These are phyloP conservation scores for Thinopyrum elongatum DNA, from an alignment of 176 grass and related monocot species.

Conservation along the genomic window DNA sequence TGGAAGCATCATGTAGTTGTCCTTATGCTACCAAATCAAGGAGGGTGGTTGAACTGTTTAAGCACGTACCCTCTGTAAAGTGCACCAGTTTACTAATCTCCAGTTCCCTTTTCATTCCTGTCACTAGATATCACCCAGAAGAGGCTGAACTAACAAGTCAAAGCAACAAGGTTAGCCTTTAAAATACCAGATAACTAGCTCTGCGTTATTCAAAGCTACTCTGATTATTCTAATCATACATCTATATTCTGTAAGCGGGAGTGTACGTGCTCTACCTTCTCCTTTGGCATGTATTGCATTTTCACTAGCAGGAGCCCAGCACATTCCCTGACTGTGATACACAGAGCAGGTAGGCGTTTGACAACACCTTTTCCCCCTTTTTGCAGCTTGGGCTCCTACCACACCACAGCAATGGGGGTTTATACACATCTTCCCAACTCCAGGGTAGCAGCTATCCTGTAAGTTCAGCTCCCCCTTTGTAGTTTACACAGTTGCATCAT, in stretches of 20 bases:
- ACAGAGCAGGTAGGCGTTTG: constrained; percentile 44
- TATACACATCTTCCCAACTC: constrained; percentile 30
- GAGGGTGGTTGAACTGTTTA: constrained; percentile 51
- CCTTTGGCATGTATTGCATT: constrained; percentile 46
- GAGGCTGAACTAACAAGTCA: constrained; percentile 43
- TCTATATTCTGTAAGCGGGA: background rate
- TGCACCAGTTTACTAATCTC: constrained; percentile 36
- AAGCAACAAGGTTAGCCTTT: constrained; percentile 47
- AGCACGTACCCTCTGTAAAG: constrained; percentile 39
- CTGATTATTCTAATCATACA: constrained; percentile 18
- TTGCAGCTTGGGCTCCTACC: constrained; percentile 18
- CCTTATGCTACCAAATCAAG: constrained; percentile 46
- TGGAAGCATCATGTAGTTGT: constrained; percentile 37
- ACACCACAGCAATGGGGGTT: constrained; percentile 20
- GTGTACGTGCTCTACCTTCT: constrained; percentile 40
- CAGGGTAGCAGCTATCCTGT: constrained; percentile 18
- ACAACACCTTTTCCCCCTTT: background rate
- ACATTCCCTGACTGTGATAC: constrained; percentile 29
- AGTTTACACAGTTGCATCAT: constrained; percentile 15
- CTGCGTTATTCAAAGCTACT: constrained; percentile 23
- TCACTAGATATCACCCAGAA: constrained; percentile 34
- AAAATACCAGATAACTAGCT: constrained; percentile 31
- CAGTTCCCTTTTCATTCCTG: constrained; percentile 13
- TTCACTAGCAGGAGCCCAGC: constrained; percentile 30
- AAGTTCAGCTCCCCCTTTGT: constrained; percentile 11